Percentiles rank a stretch among this genome's conserved stretches.
Evolutionary conservation across 345 rosid genomes (phyloP).

Genomic region (Citrus sp.): DNA sequence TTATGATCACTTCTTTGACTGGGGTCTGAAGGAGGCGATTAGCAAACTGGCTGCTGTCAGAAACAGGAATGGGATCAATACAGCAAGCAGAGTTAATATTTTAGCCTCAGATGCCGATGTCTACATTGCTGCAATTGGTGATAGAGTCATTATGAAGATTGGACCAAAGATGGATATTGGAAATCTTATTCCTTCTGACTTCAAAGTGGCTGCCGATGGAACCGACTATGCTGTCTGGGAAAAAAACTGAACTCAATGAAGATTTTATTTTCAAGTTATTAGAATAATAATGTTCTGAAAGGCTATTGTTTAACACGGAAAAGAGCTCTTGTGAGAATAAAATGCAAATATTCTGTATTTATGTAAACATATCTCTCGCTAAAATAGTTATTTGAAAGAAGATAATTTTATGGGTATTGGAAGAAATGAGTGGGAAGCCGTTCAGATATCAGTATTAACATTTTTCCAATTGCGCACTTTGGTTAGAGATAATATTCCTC

Average conservation of each 20-base stretch:
- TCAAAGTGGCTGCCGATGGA: constrained; percentile 58
- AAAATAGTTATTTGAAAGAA: neutral
- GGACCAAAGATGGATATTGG: constrained; percentile 73
- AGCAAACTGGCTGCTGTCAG: constrained; percentile 44
- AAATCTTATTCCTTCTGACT: constrained; percentile 56
- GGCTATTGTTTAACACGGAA: neutral
- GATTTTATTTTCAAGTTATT: neutral
- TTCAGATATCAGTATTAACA: no score
- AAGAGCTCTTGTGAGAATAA: neutral
- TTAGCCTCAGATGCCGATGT: constrained; percentile 60
- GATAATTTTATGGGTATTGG: neutral
- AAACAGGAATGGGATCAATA: constrained; percentile 38
- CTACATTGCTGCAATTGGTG: constrained; percentile 64
- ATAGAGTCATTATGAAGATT: constrained; percentile 65
- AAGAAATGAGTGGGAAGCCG: no score
- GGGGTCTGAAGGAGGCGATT: constrained; percentile 62
- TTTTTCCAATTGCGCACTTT: no score
- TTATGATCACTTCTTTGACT: constrained; percentile 71
- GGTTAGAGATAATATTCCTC: neutral
- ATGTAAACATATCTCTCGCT: neutral
- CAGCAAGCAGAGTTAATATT: constrained; percentile 47
- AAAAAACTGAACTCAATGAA: constrained; percentile 22
- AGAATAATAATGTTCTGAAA: neutral
- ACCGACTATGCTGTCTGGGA: constrained; percentile 60
- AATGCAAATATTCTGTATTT: no score